Base-by-base conservation (phyloP, 2,329 filamentous ascomycete genomes). In the Neopestalotiopsis clavispora region DNA sequence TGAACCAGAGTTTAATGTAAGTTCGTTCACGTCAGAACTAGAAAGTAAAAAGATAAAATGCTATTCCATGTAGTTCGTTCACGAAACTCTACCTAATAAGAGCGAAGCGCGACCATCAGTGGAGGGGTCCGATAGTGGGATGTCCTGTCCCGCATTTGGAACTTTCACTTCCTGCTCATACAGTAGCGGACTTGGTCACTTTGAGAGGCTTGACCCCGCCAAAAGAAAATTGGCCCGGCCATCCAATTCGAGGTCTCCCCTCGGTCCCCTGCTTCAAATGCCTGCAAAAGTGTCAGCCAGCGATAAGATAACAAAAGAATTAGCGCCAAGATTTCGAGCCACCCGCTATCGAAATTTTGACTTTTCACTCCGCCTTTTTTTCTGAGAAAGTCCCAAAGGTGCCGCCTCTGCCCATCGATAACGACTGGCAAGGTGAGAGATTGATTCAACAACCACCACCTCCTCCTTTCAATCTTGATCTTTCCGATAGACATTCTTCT, bases 241-340 rank as follows among this genome's bases (percentile, higher is more conserved):
- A 7, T 59, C 57, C 57, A 59, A 23, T 59, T 59, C 49, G 49
- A 23, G 57, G 10, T 30, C 23, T 23, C 23, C 12, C 57, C 13
- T 20, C 9, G 45, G 14, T 52, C 17, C 14, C 14, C 45, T 52
- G 45, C 17, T 49, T 12, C 40, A 42, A 14, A 42, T 42, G n/a
- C 42, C n/a, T 14, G 13, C 14, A 13, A 49, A n/a, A 28, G 23
- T 28, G 42, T 49, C 42, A 56, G 34, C n/a, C 28, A 38, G 28
- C 62, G 67, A 68, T 68, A 68, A 68, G 67, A 68, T 68, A 68
- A 68, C 17, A n/a, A 49, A 61, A 52, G 32, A 60, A 30, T 49
- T 61, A 56, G 58, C 67, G 52, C 66, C 66, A 67, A 67, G 66
- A 67, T 67, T 67, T 67, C 66, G 56, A 67, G 65, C 65, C 65